Evolutionary conservation across 1,284 basidiomycete genomes (phyloP), one percentile per base, ranked within the genome.

Genomic region (Pseudozyma thailandica): DNA sequence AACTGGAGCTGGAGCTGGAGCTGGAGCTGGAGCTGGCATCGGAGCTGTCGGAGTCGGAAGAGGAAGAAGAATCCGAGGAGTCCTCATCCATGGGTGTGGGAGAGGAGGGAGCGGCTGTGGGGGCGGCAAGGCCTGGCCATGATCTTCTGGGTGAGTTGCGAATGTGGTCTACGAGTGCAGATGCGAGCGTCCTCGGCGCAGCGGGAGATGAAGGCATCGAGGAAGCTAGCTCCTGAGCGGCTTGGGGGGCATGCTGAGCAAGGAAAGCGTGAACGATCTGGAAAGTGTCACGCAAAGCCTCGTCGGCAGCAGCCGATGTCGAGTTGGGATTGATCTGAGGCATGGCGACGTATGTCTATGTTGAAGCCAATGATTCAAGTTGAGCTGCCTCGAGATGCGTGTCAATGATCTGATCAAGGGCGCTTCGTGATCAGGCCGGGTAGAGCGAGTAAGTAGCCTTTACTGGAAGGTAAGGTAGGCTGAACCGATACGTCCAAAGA

Each of bases 221-320:
- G 5, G 45, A 18, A n/a, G 68, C 68, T 4, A 71, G 44, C 31
- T 54, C 46, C 35, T 58, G 51, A 13, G 63, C 70, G 16, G 59
- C 63, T 6, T 42, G 33, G 21, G 70, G 70, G 18, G 70, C 70
- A 37, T 72, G 63, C 38, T 72, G 55, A 13, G 59, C 33, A 5
- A 72, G 20, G 48, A 72, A 72, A n/a, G 70, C 63, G 30, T 72
- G 60, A 2, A 72, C 70, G 41, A 72, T 68, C 47, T 57, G 58
- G 39, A 72, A 72, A 3, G 70, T 72, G 48, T 68, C 49, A 21
- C 45, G 47, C 8, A 72, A 59, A 4, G 63, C 70, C 13, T 53
- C 54, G 44, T 72, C 70, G 0, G 52, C 53, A 3, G 58, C 31
- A 1, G 39, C 41, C 1, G 55, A 52, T 3, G 47, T 44, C 9